phyloP scores from a whole-genome alignment of 768 basidiomycete species.

The Mycena vitilis region DNA sequence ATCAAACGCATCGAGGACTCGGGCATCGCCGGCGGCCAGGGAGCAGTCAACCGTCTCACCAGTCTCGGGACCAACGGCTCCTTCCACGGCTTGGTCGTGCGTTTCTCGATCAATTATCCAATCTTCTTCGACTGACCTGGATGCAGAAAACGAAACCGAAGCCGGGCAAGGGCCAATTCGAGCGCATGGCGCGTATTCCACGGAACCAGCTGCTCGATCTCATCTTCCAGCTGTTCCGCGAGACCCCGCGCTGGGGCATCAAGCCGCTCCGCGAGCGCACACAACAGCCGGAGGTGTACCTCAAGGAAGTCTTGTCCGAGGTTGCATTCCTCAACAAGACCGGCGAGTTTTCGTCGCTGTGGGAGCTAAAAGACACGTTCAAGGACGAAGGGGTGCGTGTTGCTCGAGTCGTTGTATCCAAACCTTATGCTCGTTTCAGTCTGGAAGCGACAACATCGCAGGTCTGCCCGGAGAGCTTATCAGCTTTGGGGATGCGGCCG shows the following conservation, averaged over 20 bases:
- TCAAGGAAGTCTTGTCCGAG: slow-evolving; percentile 84
- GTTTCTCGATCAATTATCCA: slow-evolving; percentile 39
- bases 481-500: slow-evolving; percentile 36
- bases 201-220: slow-evolving; percentile 88
- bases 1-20: slow-evolving; percentile 83
- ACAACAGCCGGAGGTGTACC: slow-evolving; percentile 87
- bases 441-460: slow-evolving; percentile 47
- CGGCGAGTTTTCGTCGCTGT: slow-evolving; percentile 84
- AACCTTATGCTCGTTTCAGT: not conserved
- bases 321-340: slow-evolving; percentile 82
- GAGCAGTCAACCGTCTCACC: slow-evolving; percentile 81
- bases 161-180: slow-evolving; percentile 58
- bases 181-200: slow-evolving; percentile 93
- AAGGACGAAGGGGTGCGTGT: slow-evolving; percentile 66
- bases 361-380: slow-evolving; percentile 82
- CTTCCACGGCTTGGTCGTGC: slow-evolving; percentile 76
- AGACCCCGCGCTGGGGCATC: slow-evolving; percentile 86
- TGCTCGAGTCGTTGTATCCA: not conserved
- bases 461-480: slow-evolving; percentile 46
- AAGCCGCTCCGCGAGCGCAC: slow-evolving; percentile 81
- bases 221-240: slow-evolving; percentile 82
- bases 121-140: no score
- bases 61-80: slow-evolving; percentile 67
- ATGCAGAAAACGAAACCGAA: slow-evolving; percentile 75
- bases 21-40: slow-evolving; percentile 64